Evolutionary conservation across 768 basidiomycete species (phyloP).

Genomic region (Rhodotorula diobovata): DNA sequence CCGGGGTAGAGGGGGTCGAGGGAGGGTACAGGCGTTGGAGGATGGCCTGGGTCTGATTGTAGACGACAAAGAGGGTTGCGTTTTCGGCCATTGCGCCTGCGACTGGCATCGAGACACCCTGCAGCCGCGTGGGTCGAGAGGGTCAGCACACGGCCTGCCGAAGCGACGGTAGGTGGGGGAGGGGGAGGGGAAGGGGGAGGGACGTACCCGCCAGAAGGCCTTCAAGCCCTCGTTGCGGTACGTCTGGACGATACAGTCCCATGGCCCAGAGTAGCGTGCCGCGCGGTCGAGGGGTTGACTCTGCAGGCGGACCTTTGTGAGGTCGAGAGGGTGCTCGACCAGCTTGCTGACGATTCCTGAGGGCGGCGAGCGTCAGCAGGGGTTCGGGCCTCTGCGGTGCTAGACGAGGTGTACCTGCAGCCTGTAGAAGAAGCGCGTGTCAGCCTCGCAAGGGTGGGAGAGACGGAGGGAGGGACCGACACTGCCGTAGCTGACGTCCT

Average conservation of each 20-base stretch:
- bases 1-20: slow-evolving; percentile 43
- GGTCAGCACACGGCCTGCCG: neutral
- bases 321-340: slow-evolving; percentile 87
- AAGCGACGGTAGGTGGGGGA: slow-evolving; percentile 28
- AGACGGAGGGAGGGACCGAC: neutral
- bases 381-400: neutral
- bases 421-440: slow-evolving; percentile 35
- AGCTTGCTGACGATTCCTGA: slow-evolving; percentile 84
- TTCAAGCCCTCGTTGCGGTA: slow-evolving; percentile 72
- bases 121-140: neutral
- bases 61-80: slow-evolving; percentile 78
- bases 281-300: slow-evolving; percentile 73
- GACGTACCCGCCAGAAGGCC: slow-evolving; percentile 77
- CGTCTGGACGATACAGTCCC: slow-evolving; percentile 80
- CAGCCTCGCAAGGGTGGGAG: neutral
- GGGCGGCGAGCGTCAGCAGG: slow-evolving; percentile 52
- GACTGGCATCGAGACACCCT: slow-evolving; percentile 88
- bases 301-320: slow-evolving; percentile 90
- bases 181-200: slow-evolving; percentile 35
- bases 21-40: slow-evolving; percentile 45
- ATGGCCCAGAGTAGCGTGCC: slow-evolving; percentile 71
- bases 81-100: slow-evolving; percentile 91
- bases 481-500: slow-evolving; percentile 41
- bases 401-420: neutral
- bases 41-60: slow-evolving; percentile 59